A percentile compares a stretch with the other conserved stretches of the same genome.
phyloP scores from a whole-genome alignment of 768 basidiomycete species.

The Solioccasus polychromus region DNA sequence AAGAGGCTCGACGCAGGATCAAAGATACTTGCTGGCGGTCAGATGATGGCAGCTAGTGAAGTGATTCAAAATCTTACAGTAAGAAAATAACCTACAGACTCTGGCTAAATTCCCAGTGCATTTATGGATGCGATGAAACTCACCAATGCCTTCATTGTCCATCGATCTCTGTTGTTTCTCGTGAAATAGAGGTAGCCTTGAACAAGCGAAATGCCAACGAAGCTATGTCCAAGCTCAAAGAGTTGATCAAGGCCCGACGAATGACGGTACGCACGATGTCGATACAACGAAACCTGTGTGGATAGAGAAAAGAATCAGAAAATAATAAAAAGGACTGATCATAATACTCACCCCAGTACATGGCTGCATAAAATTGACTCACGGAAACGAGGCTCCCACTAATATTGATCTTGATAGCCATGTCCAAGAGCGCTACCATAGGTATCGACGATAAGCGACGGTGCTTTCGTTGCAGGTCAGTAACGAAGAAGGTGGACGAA shows the following conservation, averaged over 20 bases:
- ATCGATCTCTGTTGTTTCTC: constrained; percentile 11
- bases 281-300: constrained; percentile 14
- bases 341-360: constrained; percentile 15
- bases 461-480: background rate
- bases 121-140: background rate
- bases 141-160: constrained; percentile 15
- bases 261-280: constrained; percentile 8
- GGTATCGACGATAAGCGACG: background rate
- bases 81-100: constrained; percentile 10
- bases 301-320: background rate
- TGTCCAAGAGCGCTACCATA: background rate
- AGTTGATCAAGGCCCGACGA: background rate
- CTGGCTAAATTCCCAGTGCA: background rate
- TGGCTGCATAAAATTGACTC: constrained; percentile 11
- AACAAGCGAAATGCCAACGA: constrained; percentile 20
- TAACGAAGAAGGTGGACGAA: background rate
- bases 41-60: background rate
- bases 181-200: constrained; percentile 21
- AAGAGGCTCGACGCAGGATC: constrained; percentile 17
- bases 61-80: constrained; percentile 7
- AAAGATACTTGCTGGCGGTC: constrained; percentile 9
- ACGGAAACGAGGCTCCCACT: constrained; percentile 3
- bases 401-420: constrained; percentile 4
- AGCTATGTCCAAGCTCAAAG: constrained; percentile 3
- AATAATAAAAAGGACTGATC: background rate